These are phyloP conservation scores for Ophioceras dolichostomum DNA, from an alignment of 2,329 filamentous ascomycete genomes.

Conservation along the genomic window DNA sequence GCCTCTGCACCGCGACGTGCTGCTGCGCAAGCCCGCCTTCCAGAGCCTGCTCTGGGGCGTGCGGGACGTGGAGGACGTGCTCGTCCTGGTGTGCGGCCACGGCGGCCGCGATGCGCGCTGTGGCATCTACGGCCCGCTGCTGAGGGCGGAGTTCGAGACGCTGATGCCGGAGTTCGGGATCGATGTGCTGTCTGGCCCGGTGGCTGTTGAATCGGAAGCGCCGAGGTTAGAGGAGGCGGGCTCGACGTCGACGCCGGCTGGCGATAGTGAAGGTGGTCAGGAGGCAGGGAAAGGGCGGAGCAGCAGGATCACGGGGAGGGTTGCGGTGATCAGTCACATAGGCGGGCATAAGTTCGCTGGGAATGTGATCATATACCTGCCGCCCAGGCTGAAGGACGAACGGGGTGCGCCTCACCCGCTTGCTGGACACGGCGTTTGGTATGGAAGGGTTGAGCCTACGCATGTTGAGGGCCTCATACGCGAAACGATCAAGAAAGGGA, in stretches of 20 bases:
- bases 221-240: slow-evolving; percentile 10
- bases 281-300: slow-evolving; percentile 6
- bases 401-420: slow-evolving; percentile 42
- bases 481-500: slow-evolving; percentile 57
- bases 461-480: slow-evolving; percentile 65
- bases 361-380: slow-evolving; percentile 72
- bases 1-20: slow-evolving; percentile 40
- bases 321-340: slow-evolving; percentile 66
- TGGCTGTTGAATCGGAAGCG: slow-evolving; percentile 22
- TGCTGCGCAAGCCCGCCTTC: slow-evolving; percentile 37
- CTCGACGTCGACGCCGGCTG: slow-evolving; percentile 3
- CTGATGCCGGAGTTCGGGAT: slow-evolving; percentile 39
- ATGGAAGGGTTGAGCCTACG: slow-evolving; percentile 62
- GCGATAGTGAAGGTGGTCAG: not conserved
- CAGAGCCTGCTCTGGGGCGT: slow-evolving; percentile 42
- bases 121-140: slow-evolving; percentile 63
- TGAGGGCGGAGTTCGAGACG: slow-evolving; percentile 57
- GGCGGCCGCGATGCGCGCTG: slow-evolving; percentile 72
- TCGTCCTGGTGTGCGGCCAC: slow-evolving; percentile 85
- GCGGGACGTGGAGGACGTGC: slow-evolving; percentile 49
- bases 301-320: slow-evolving; percentile 32
- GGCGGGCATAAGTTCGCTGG: slow-evolving; percentile 80
- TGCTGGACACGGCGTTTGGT: slow-evolving; percentile 67
- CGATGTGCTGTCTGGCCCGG: slow-evolving; percentile 32
- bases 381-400: slow-evolving; percentile 32